A percentile compares a stretch with the other conserved stretches of the same genome.
phyloP scores from a whole-genome alignment of 2,329 filamentous ascomycete genomes.

The Septoria petroselini region DNA sequence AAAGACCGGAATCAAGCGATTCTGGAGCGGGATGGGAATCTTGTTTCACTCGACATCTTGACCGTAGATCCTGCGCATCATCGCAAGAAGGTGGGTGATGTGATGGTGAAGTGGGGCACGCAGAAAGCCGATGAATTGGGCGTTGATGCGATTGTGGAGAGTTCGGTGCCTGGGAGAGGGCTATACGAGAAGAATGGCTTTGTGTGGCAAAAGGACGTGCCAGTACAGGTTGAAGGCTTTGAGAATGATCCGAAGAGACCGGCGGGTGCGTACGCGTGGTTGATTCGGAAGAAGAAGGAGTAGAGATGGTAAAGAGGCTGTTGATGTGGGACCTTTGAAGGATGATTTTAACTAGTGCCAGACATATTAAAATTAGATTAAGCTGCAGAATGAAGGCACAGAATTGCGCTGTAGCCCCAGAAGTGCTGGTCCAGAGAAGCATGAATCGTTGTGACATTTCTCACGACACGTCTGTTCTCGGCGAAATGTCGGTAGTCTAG shows the following conservation, averaged over 20 bases:
- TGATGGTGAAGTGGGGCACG: conserved; percentile 33
- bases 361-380: too few species aligned
- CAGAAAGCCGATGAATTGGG: conserved; percentile 32
- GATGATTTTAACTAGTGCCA: too few species aligned
- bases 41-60: conserved; percentile 33
- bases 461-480: too few species aligned
- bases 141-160: conserved; percentile 34
- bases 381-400: too few species aligned
- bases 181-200: conserved; percentile 37
- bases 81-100: conserved; percentile 29
- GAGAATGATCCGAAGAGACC: conserved; percentile 20
- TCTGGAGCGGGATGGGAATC: conserved; percentile 27
- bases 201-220: conserved; percentile 30
- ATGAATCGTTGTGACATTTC: too few species aligned
- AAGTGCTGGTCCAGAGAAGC: too few species aligned
- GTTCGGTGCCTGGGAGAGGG: conserved; percentile 31
- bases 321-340: too few species aligned
- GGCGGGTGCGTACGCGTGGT: conserved; percentile 30
- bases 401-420: too few species aligned
- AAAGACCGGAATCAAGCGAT: conserved; percentile 27
- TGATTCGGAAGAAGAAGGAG: conserved; percentile 28
- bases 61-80: conserved; percentile 34
- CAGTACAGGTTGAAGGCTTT: conserved; percentile 17
- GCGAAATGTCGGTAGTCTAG: too few species aligned
- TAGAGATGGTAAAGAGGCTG: too few species aligned